Conservation (phyloP, 2,329 filamentous ascomycete species). For the Penicillium sp. region DNA sequence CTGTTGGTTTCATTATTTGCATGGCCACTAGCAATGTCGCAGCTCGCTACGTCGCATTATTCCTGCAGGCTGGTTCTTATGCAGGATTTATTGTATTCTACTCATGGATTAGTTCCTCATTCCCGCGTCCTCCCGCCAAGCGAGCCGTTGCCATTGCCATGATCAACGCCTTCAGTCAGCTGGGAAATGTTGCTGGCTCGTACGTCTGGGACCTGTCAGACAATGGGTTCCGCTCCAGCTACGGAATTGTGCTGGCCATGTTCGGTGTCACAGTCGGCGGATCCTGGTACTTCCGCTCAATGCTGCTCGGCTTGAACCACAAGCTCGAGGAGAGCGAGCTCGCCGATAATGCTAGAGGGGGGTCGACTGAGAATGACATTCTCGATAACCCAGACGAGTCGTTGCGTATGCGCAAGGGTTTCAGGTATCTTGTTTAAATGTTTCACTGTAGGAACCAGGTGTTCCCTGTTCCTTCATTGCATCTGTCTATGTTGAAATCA, state of each 20-base stretch:
- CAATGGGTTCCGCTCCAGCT: constrained; percentile 62
- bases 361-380: constrained; percentile 9
- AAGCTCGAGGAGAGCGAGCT: constrained; percentile 20
- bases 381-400: constrained; percentile 21
- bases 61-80: constrained; percentile 59
- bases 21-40: constrained; percentile 58
- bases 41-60: constrained; percentile 60
- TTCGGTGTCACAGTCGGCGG: constrained; percentile 57
- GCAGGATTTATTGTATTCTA: constrained; percentile 45
- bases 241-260: constrained; percentile 64
- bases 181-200: constrained; percentile 59
- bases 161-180: constrained; percentile 66
- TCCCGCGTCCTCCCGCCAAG: constrained; percentile 73
- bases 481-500: neutral
- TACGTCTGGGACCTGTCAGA: constrained; percentile 62
- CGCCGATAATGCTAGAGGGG: constrained; percentile 4
- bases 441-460: neutral
- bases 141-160: constrained; percentile 68
- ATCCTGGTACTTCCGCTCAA: constrained; percentile 47
- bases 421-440: constrained; percentile 26
- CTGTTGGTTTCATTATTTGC: constrained; percentile 59
- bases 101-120: constrained; percentile 35
- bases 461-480: neutral
- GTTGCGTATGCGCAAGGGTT: constrained; percentile 28
- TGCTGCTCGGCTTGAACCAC: constrained; percentile 41